Base-by-base conservation (phyloP, 2,329 filamentous ascomycete genomes). In the Aureobasidium sp. region DNA sequence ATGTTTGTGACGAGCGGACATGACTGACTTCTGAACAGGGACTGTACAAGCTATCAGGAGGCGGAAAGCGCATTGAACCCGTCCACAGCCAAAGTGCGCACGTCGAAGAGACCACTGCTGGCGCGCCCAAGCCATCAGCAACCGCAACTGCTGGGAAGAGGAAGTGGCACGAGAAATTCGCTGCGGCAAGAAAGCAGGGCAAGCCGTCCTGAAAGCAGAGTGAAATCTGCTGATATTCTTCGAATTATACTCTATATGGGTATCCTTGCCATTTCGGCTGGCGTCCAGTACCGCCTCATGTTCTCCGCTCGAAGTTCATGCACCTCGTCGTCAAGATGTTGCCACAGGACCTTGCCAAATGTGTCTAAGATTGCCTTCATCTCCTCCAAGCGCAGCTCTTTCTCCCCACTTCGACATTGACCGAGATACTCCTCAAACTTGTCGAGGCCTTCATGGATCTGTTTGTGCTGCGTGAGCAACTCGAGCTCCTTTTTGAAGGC, bases 301-400 rank as follows among this genome's bases (percentile, higher is more conserved):
- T 93, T 95, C 73, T 94, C 89, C 48, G 91, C 91, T 2, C 87
- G 84, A 36, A 96, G 74, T 67, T 88, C 83, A 73, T 80, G 78
- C 8, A 96, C 91, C 79, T 96, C 92, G 68, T 92, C 87, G 69
- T 94, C 89, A 64, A 96, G 76, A 79, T 96, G 92, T 70, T 77
- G 78, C 89, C 90, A 93, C 53, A 96, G 73, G 65, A 96, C 89
- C 10, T 79, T 78, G 12, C 89, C 89, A 84, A 92, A 96, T 5
- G 74, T 74, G 73, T 95, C 89, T 85, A 96, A 86, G 69, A 89
- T 81, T 39, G 74, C 78, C 76, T 86, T 87, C 72, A 96, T 72
- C 69, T 85, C 84, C 4, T 73, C 71, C 69, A 84, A 67, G 55
- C 79, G 72, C 68, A 86, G 66, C 66, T 86, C 83, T 64, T 72